These are phyloP conservation scores for Sclerospora graminicola DNA, from an alignment of 352 stramenopile genomes.

Conservation along the genomic window DNA sequence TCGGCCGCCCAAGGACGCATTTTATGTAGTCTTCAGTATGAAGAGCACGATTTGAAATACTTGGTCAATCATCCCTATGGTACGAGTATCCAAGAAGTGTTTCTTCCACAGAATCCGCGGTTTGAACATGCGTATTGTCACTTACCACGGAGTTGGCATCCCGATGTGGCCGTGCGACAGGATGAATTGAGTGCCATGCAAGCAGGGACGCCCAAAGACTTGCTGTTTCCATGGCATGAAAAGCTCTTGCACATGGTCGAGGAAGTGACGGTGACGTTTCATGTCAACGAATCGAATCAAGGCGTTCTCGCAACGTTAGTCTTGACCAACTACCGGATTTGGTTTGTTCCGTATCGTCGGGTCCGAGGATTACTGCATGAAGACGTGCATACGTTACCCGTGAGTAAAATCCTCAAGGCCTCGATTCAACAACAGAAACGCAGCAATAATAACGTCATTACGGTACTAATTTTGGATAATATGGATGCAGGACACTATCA, in stretches of 20 bases:
- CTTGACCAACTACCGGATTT: constrained; percentile 77
- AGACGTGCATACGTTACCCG: constrained; percentile 71
- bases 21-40: constrained; percentile 63
- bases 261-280: constrained; percentile 81
- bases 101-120: constrained; percentile 67
- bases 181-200: constrained; percentile 60
- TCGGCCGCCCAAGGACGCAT: constrained; percentile 44
- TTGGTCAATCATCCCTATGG: constrained; percentile 63
- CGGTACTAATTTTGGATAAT: constrained; percentile 67
- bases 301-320: constrained; percentile 71
- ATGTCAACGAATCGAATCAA: constrained; percentile 81
- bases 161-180: constrained; percentile 47
- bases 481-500: constrained; percentile 83
- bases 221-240: constrained; percentile 74
- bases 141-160: constrained; percentile 73
- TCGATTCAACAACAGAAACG: constrained; percentile 73
- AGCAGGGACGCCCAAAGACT: constrained; percentile 56
- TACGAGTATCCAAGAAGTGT: constrained; percentile 68
- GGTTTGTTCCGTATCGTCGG: constrained; percentile 74
- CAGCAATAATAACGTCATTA: constrained; percentile 71
- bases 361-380: constrained; percentile 69
- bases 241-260: constrained; percentile 80
- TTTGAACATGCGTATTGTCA: constrained; percentile 72
- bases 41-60: constrained; percentile 53
- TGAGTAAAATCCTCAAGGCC: constrained; percentile 72